Evolutionary conservation across 2,329 filamentous ascomycete species (phyloP).

Genomic region (Penicillium sp.): DNA sequence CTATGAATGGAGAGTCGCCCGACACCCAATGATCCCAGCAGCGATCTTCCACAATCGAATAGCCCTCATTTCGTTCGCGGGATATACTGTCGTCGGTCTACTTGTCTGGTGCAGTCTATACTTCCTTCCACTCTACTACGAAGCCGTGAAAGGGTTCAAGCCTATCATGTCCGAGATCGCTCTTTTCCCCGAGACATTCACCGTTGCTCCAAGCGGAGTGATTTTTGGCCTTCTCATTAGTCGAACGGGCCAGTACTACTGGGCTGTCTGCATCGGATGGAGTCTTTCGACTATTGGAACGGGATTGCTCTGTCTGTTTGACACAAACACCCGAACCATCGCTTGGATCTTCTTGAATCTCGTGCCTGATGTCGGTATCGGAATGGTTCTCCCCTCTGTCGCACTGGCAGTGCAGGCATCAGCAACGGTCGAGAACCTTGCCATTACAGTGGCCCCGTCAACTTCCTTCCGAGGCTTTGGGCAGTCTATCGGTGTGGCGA

Average conservation of each 20-base stretch:
- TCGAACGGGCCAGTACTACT: slow-evolving; percentile 60
- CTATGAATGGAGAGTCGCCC: slow-evolving; percentile 14
- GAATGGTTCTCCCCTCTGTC: slow-evolving; percentile 50
- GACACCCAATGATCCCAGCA: slow-evolving; percentile 40
- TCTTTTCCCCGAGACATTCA: slow-evolving; percentile 62
- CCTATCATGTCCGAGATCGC: slow-evolving; percentile 60
- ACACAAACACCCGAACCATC: slow-evolving; percentile 49
- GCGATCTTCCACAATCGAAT: slow-evolving; percentile 50
- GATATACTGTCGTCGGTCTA: slow-evolving; percentile 43
- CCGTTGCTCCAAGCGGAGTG: slow-evolving; percentile 62
- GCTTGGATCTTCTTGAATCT: slow-evolving; percentile 63
- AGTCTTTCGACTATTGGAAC: slow-evolving; percentile 57
- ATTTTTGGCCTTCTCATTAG: slow-evolving; percentile 51
- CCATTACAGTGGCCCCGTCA: slow-evolving; percentile 63
- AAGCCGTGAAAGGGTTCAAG: slow-evolving; percentile 52
- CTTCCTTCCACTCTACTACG: slow-evolving; percentile 52
- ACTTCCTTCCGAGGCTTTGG: slow-evolving; percentile 65
- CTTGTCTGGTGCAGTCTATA: slow-evolving; percentile 54
- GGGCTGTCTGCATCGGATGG: slow-evolving; percentile 65
- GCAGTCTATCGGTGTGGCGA: slow-evolving; percentile 64
- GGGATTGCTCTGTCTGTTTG: slow-evolving; percentile 46
- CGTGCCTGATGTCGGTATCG: slow-evolving; percentile 16
- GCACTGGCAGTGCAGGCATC: slow-evolving; percentile 64
- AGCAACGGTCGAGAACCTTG: slow-evolving; percentile 56
- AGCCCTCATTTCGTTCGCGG: slow-evolving; percentile 29